Evolutionary conservation across 1,284 basidiomycete species (phyloP).

Genomic region (Irpex sp.): DNA sequence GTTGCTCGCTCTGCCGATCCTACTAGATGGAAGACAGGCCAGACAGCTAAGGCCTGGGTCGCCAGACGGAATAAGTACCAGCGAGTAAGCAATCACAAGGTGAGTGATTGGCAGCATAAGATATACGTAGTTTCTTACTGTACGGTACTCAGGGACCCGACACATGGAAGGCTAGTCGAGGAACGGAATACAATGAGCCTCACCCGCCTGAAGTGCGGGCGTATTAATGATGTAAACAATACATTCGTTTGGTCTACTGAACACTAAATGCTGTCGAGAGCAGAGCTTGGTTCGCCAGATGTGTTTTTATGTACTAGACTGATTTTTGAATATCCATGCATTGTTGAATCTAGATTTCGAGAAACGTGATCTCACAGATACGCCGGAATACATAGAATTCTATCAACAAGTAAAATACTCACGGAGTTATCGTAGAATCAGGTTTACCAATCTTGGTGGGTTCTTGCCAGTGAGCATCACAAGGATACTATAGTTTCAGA

Average conservation of each 20-base stretch:
- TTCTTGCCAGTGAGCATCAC: too few relatives aligned
- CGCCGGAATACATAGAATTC: too few relatives aligned
- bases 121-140: neutral
- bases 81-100: slow-evolving; percentile 4
- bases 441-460: too few relatives aligned
- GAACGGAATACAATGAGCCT: slow-evolving; percentile 22
- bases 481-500: neutral
- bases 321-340: too few relatives aligned
- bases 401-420: too few relatives aligned
- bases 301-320: too few relatives aligned
- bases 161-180: slow-evolving; percentile 26
- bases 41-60: slow-evolving; percentile 30
- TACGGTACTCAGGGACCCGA: slow-evolving; percentile 22
- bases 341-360: too few relatives aligned
- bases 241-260: too few relatives aligned
- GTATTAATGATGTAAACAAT: neutral
- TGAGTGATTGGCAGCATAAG: neutral
- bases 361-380: too few relatives aligned
- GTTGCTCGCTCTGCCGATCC: slow-evolving; percentile 15
- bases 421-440: too few relatives aligned
- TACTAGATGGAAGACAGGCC: slow-evolving; percentile 20
- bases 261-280: too few relatives aligned
- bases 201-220: neutral
- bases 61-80: slow-evolving; percentile 22
- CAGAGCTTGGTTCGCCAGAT: too few relatives aligned